Conservation (phyloP, 495 filamentous ascomycete species). For the Delitschia confertaspora region DNA sequence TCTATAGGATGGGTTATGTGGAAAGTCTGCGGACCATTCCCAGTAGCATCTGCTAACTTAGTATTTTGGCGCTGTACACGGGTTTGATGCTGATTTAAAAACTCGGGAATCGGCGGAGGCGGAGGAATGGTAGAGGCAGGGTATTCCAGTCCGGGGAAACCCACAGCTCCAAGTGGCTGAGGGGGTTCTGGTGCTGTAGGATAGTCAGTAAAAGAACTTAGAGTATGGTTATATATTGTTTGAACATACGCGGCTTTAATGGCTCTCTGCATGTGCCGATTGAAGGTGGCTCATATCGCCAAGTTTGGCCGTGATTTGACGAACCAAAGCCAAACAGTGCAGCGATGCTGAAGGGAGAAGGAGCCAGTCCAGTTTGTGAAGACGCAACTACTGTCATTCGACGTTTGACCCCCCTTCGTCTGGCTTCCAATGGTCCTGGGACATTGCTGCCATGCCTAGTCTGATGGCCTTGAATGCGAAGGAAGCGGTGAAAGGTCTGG, state of each 20-base stretch:
- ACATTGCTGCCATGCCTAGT: conserved; percentile 29
- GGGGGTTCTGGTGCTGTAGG: too few relatives aligned
- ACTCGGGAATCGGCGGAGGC: too few relatives aligned
- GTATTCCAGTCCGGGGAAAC: too few relatives aligned
- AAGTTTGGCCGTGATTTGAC: conserved; percentile 2
- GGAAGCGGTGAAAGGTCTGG: conserved; percentile 10
- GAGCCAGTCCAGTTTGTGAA: background rate
- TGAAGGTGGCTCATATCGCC: conserved; percentile 26
- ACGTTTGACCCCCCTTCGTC: conserved; percentile 18
- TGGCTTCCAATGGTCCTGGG: conserved; percentile 30
- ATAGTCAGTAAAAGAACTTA: too few relatives aligned
- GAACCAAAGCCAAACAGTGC: conserved; percentile 14
- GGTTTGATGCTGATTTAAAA: too few relatives aligned
- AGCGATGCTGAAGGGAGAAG: conserved; percentile 9
- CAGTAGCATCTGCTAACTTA: too few relatives aligned
- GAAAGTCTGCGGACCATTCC: too few relatives aligned
- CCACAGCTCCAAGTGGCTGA: too few relatives aligned
- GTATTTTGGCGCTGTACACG: too few relatives aligned
- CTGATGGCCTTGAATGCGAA: conserved; percentile 6
- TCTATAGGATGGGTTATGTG: too few relatives aligned
- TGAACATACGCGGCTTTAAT: conserved; percentile 8
- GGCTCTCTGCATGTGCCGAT: background rate
- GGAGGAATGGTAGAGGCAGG: too few relatives aligned
- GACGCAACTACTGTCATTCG: conserved; percentile 13
- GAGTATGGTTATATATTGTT: too few relatives aligned